phyloP scores from a whole-genome alignment of 768 basidiomycete genomes.

The Pisolithus sp. region DNA sequence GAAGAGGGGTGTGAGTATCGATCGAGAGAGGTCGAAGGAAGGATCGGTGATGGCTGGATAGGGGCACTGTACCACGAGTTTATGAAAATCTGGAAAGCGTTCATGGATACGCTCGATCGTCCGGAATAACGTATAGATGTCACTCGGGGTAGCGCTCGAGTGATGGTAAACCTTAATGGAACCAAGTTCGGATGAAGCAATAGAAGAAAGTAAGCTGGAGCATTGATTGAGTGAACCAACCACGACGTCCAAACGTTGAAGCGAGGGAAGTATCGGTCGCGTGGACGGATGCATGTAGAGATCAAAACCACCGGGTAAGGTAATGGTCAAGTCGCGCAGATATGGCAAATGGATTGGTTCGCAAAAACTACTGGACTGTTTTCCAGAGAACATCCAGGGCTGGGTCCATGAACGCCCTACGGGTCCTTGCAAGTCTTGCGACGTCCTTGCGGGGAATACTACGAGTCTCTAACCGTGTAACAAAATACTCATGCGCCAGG shows the following conservation, averaged over 20 bases:
- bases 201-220: conserved; percentile 18
- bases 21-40: conserved; percentile 21
- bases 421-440: too few species aligned
- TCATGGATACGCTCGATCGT: conserved; percentile 7
- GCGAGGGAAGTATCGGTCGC: conserved; percentile 13
- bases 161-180: conserved; percentile 20
- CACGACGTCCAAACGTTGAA: conserved; percentile 17
- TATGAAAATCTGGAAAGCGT: not conserved
- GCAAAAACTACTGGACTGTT: conserved; percentile 10
- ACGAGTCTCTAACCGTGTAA: too few species aligned
- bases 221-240: conserved; percentile 23
- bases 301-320: conserved; percentile 13
- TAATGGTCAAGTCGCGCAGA: conserved; percentile 19
- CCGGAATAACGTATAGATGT: conserved; percentile 18
- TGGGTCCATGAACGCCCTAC: too few species aligned
- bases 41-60: not conserved
- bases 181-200: conserved; percentile 18
- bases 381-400: too few species aligned
- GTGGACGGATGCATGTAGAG: conserved; percentile 1
- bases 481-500: too few species aligned
- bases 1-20: conserved; percentile 20
- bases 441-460: too few species aligned
- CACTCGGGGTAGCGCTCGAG: conserved; percentile 11
- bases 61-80: conserved; percentile 11
- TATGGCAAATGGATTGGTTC: conserved; percentile 16